Percentiles rank a stretch among this genome's conserved stretches.
phyloP scores from a whole-genome alignment of 306 rosid genomes.

The Vigna trinervia region DNA sequence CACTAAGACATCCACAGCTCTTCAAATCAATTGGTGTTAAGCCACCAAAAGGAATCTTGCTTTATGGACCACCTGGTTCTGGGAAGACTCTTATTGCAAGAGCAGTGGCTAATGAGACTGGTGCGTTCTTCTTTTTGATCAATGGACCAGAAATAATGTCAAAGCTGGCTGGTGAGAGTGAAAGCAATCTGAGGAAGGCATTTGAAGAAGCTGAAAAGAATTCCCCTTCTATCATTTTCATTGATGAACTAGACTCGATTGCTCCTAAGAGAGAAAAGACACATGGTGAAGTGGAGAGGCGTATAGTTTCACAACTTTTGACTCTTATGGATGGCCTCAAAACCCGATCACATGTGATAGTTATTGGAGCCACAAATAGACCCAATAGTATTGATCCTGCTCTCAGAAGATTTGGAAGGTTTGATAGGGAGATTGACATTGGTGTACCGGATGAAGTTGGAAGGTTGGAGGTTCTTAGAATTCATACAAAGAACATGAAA shows the following conservation, averaged over 20 bases:
- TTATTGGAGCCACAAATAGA: constrained; percentile 74
- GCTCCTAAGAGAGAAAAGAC: constrained; percentile 83
- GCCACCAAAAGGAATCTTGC: constrained; percentile 78
- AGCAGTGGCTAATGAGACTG: constrained; percentile 83
- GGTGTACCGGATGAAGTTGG: constrained; percentile 80
- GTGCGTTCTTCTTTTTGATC: constrained; percentile 74
- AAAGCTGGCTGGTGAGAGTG: constrained; percentile 79
- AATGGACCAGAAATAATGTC: constrained; percentile 83
- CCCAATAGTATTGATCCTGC: constrained; percentile 76
- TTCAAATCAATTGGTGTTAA: constrained; percentile 76
- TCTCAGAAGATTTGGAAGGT: constrained; percentile 73
- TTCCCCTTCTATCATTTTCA: constrained; percentile 75
- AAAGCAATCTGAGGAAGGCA: constrained; percentile 75
- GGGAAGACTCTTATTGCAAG: constrained; percentile 73
- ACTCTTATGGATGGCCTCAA: constrained; percentile 84
- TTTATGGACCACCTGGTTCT: constrained; percentile 80
- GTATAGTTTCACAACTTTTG: constrained; percentile 73
- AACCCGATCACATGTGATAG: constrained; percentile 64
- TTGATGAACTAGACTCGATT: constrained; percentile 74
- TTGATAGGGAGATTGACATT: constrained; percentile 75
- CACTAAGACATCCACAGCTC: constrained; percentile 80
- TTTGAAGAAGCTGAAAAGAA: constrained; percentile 81
- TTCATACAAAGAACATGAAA: constrained; percentile 78
- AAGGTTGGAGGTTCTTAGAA: constrained; percentile 73
- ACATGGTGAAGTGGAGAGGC: constrained; percentile 78